A percentile compares a stretch with the other conserved stretches of the same genome.
phyloP scores from a whole-genome alignment of 768 basidiomycete genomes.

The Boletus barrowsii region DNA sequence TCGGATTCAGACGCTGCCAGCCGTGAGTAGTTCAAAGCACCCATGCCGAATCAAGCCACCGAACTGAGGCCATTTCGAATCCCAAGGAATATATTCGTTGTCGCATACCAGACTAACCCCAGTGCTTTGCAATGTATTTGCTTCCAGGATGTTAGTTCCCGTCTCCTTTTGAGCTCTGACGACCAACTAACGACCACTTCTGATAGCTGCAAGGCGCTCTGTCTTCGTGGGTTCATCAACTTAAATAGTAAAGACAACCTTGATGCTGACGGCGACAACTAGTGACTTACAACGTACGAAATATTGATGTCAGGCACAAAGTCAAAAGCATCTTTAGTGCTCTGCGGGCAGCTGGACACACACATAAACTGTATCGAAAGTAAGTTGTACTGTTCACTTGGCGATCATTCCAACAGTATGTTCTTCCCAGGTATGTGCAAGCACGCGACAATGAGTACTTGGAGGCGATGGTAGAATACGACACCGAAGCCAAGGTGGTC shows the following conservation, averaged over 20 bases:
- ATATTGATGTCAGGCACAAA: background rate
- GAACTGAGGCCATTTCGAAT: background rate
- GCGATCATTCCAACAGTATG: background rate
- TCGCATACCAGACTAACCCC: conserved; percentile 12
- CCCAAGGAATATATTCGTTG: conserved; percentile 2
- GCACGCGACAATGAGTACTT: conserved; percentile 7
- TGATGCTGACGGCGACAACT: background rate
- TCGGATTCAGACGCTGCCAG: conserved; percentile 16
- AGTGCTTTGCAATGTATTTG: conserved; percentile 36
- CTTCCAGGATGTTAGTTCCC: conserved; percentile 45
- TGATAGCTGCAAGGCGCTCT: conserved; percentile 45
- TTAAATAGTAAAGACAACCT: background rate
- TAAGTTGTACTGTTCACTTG: background rate
- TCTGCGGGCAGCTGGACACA: background rate
- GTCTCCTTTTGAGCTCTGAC: background rate
- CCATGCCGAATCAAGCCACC: background rate
- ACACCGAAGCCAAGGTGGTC: conserved; percentile 2
- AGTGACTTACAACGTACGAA: conserved; percentile 29
- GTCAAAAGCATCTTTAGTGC: conserved; percentile 5
- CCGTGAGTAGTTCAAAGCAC: conserved; percentile 19
- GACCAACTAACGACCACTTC: background rate
- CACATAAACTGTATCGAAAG: conserved; percentile 10
- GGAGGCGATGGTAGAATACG: conserved; percentile 12
- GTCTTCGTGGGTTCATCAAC: conserved; percentile 39
- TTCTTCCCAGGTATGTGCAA: background rate